Percentiles rank a stretch among this genome's conserved stretches.
Conservation (phyloP, 371 early-diverging fungal species). For the Actinomucor elegans region DNA sequence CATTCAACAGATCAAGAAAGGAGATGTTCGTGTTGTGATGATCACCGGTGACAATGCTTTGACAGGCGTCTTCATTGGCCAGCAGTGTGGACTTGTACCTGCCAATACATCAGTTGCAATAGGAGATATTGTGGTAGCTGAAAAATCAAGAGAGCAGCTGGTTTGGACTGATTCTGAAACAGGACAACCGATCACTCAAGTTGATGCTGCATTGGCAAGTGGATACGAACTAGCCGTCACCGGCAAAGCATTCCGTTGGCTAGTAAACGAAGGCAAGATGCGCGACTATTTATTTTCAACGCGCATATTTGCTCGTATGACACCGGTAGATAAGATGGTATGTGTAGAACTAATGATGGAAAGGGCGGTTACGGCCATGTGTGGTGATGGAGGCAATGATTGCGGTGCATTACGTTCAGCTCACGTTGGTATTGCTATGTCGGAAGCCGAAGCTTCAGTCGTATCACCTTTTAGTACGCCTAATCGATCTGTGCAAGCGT, state of each 20-base stretch:
- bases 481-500: constrained; percentile 58
- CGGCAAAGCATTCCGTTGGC: constrained; percentile 59
- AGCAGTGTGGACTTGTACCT: constrained; percentile 32
- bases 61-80: constrained; percentile 77
- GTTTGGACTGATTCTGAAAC: constrained; percentile 33
- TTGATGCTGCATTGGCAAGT: constrained; percentile 4
- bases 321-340: constrained; percentile 66
- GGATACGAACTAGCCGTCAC: constrained; percentile 64
- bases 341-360: constrained; percentile 63
- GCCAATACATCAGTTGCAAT: constrained; percentile 53
- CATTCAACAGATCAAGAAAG: constrained; percentile 68
- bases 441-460: constrained; percentile 74
- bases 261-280: constrained; percentile 29
- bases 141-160: constrained; percentile 63
- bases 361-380: constrained; percentile 79
- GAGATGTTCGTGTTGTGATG: constrained; percentile 82
- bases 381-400: constrained; percentile 99
- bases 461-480: constrained; percentile 82
- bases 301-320: constrained; percentile 78
- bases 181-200: constrained; percentile 2
- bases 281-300: constrained; percentile 47
- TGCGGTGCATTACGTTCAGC: constrained; percentile 92
- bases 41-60: constrained; percentile 90
- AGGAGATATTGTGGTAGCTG: constrained; percentile 72
- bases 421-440: constrained; percentile 93